phyloP scores from a whole-genome alignment of 2,329 filamentous ascomycete species.

The Chaetomiaceae sp. region DNA sequence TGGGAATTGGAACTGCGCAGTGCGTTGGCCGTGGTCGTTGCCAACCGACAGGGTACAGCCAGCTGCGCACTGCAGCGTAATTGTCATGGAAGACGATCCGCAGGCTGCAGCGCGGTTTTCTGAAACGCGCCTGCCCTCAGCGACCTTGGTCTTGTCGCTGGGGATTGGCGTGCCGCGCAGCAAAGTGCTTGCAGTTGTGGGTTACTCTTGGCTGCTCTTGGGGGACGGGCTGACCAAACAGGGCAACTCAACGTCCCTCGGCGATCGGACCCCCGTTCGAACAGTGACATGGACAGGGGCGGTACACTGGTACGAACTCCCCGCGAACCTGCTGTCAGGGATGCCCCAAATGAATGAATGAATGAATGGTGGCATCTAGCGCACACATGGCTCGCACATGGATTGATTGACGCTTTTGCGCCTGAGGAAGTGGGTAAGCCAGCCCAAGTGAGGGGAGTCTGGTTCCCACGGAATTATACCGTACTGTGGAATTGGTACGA shows the following conservation, averaged over 20 bases:
- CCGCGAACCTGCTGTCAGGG: no score
- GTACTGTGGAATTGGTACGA: no score
- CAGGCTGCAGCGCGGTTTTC: slow-evolving; percentile 5
- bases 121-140: slow-evolving; percentile 13
- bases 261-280: slow-evolving; percentile 1
- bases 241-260: slow-evolving; percentile 8
- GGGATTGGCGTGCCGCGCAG: slow-evolving; percentile 10
- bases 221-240: slow-evolving; percentile 3
- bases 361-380: slow-evolving; percentile 9
- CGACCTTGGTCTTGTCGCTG: neutral
- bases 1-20: no score
- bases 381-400: slow-evolving; percentile 18
- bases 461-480: neutral
- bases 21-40: slow-evolving; percentile 5
- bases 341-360: no score
- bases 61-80: no score
- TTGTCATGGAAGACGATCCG: neutral
- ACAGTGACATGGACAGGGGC: slow-evolving; percentile 12
- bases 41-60: neutral
- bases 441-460: neutral
- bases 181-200: slow-evolving; percentile 20
- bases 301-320: neutral
- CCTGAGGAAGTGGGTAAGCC: neutral
- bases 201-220: slow-evolving; percentile 4
- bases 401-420: slow-evolving; percentile 3